These are phyloP conservation scores for Peltaster fructicola DNA, from an alignment of 2,329 filamentous ascomycete species.

Conservation along the genomic window DNA sequence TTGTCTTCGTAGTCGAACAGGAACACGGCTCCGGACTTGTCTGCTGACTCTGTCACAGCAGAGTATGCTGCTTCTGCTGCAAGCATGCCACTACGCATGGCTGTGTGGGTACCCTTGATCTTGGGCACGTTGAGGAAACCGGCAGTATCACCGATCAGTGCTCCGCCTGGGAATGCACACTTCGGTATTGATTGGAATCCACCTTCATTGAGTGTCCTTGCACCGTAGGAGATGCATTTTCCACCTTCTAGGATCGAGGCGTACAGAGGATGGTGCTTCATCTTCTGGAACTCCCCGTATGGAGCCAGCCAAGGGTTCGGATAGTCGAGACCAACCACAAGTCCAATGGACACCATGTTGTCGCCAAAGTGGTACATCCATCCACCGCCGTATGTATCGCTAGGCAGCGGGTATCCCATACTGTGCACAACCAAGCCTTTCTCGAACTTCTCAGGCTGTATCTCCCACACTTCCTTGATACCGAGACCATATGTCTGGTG, in stretches of 20 bases:
- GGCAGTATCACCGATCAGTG: conserved; percentile 86
- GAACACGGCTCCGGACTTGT: conserved; percentile 56
- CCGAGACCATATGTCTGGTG: conserved; percentile 91
- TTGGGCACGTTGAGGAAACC: conserved; percentile 97
- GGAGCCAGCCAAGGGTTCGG: conserved; percentile 91
- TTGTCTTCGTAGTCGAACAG: conserved; percentile 86
- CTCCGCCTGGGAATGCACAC: conserved; percentile 87
- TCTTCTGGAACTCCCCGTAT: conserved; percentile 92
- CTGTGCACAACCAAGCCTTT: conserved; percentile 75
- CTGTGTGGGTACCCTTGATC: conserved; percentile 95
- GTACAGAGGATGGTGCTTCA: conserved; percentile 95
- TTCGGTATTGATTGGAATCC: conserved; percentile 97
- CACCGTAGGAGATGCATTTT: conserved; percentile 93
- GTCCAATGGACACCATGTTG: conserved; percentile 79
- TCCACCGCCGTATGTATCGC: conserved; percentile 86
- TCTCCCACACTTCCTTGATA: conserved; percentile 94
- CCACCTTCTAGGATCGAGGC: conserved; percentile 75
- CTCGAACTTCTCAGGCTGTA: conserved; percentile 80
- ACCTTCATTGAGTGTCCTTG: conserved; percentile 78
- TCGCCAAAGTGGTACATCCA: conserved; percentile 99
- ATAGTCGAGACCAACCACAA: conserved; percentile 90
- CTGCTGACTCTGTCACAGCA: conserved; percentile 41
- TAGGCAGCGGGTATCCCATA: conserved; percentile 78
- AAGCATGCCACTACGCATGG: conserved; percentile 94
- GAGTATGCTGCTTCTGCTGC: conserved; percentile 79